A percentile compares a stretch with the other conserved stretches of the same genome.
Conservation (phyloP, 2,329 filamentous ascomycete species). For the Penicillium sp. region DNA sequence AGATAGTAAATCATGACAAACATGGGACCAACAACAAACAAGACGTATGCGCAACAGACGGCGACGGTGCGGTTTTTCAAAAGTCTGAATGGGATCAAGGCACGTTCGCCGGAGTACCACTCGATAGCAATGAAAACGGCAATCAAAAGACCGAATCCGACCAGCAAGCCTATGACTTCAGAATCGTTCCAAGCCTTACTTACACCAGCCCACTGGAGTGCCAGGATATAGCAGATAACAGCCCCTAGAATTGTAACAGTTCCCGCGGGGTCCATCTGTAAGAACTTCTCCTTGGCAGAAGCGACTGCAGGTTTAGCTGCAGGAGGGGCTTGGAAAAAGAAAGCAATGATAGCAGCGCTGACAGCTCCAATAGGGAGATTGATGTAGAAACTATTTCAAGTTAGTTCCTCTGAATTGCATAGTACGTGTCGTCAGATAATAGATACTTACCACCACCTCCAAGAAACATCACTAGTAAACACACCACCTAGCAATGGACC, state of each 20-base stretch:
- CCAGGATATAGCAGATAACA: slow-evolving; percentile 13
- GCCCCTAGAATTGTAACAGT: slow-evolving; percentile 20
- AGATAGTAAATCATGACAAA: slow-evolving; percentile 33
- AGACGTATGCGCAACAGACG: slow-evolving; percentile 27
- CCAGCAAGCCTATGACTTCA: slow-evolving; percentile 5
- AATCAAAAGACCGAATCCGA: slow-evolving; percentile 20
- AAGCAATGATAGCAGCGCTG: slow-evolving; percentile 20
- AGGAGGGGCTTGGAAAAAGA: slow-evolving; percentile 25
- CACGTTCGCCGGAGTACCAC: slow-evolving; percentile 18
- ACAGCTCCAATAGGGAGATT: slow-evolving; percentile 31
- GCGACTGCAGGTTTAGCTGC: slow-evolving; percentile 10
- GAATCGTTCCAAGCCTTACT: slow-evolving; percentile 11
- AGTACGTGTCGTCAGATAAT: slow-evolving; percentile 3
- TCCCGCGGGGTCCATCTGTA: slow-evolving; percentile 23
- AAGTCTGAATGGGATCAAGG: slow-evolving; percentile 35
- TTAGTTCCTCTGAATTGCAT: not conserved
- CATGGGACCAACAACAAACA: slow-evolving; percentile 33
- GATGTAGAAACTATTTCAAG: slow-evolving; percentile 26
- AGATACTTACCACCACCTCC: slow-evolving; percentile 38
- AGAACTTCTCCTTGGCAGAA: slow-evolving; percentile 19
- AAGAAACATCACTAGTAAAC: slow-evolving; percentile 43
- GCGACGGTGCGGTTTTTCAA: slow-evolving; percentile 36
- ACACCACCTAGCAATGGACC: slow-evolving; percentile 47
- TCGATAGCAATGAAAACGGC: slow-evolving; percentile 20
- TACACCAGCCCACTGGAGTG: slow-evolving; percentile 15